Conservation (phyloP, 768 basidiomycete species). For the Termitomyces sp. region DNA sequence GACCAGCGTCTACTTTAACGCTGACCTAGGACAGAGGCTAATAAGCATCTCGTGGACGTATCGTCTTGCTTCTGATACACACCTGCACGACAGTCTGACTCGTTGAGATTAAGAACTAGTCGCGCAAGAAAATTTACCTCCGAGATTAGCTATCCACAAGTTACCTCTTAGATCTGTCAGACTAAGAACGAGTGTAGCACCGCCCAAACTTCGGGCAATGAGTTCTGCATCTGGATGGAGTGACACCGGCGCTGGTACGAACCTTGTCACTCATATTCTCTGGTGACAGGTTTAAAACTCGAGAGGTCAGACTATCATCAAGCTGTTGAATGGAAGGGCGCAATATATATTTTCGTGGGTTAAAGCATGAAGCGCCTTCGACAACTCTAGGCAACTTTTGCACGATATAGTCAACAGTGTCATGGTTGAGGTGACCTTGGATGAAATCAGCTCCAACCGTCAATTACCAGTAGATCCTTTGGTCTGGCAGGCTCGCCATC, state of each 20-base stretch:
- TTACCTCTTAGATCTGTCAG: conserved; percentile 42
- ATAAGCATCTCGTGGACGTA: not conserved
- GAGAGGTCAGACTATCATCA: conserved; percentile 37
- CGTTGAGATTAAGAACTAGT: not conserved
- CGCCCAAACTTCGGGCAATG: conserved; percentile 36
- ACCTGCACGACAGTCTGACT: conserved; percentile 13
- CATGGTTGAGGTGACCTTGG: conserved; percentile 11
- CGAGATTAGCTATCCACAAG: conserved; percentile 57
- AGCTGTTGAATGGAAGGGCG: conserved; percentile 14
- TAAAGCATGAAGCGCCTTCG: not conserved
- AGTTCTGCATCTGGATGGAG: conserved; percentile 1
- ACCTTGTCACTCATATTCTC: conserved; percentile 13
- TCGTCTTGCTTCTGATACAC: not conserved
- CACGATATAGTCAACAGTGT: conserved; percentile 8
- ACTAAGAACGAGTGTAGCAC: conserved; percentile 47
- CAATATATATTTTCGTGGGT: not conserved
- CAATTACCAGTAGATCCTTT: not conserved
- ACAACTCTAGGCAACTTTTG: conserved; percentile 4
- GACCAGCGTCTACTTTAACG: conserved; percentile 30
- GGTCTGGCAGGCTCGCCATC: conserved; percentile 20
- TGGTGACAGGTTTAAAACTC: conserved; percentile 40
- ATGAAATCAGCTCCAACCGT: not conserved
- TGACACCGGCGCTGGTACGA: conserved; percentile 2
- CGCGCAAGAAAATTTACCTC: conserved; percentile 17
- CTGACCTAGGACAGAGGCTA: conserved; percentile 3